These are phyloP conservation scores for Phialophora macrospora DNA, from an alignment of 2,329 filamentous ascomycete species.

Conservation along the genomic window DNA sequence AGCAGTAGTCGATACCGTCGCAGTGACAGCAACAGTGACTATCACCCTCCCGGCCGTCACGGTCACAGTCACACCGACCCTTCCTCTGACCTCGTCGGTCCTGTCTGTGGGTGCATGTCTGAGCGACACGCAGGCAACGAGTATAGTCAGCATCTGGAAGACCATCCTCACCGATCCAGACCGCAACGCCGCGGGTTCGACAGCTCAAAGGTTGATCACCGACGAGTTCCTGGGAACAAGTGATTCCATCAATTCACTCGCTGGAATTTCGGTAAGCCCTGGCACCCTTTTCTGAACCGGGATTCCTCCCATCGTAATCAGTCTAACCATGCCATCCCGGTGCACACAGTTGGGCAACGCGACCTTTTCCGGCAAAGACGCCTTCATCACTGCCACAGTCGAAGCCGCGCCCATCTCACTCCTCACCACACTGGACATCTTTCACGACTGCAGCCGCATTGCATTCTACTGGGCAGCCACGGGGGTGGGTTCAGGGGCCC, in stretches of 20 bases:
- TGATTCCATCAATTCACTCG: conserved; percentile 30
- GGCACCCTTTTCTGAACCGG: neutral
- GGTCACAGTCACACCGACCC: neutral
- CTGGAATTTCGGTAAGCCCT: conserved; percentile 25
- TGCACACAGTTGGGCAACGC: conserved; percentile 17
- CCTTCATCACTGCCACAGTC: conserved; percentile 20
- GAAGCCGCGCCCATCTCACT: conserved; percentile 21
- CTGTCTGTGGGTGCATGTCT: conserved; percentile 7
- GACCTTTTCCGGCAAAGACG: conserved; percentile 25
- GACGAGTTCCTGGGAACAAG: conserved; percentile 28
- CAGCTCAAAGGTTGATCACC: conserved; percentile 23
- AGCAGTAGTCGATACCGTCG: conserved; percentile 4
- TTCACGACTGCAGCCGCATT: conserved; percentile 31
- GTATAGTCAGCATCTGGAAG: conserved; percentile 28
- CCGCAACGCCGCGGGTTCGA: conserved; percentile 16
- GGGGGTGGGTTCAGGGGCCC: conserved; percentile 15
- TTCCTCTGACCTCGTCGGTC: neutral
- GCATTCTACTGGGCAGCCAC: conserved; percentile 29
- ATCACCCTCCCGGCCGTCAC: conserved; percentile 9
- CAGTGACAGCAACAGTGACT: conserved; percentile 9
- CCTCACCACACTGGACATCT: conserved; percentile 29
- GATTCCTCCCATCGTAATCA: neutral
- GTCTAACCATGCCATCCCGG: neutral
- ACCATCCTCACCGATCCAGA: conserved; percentile 26
- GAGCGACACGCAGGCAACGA: conserved; percentile 19